Evolutionary conservation across 2,329 filamentous ascomycete species (phyloP), one percentile per base, ranked within the genome.

Genomic region (Cytospora paraplurivora): DNA sequence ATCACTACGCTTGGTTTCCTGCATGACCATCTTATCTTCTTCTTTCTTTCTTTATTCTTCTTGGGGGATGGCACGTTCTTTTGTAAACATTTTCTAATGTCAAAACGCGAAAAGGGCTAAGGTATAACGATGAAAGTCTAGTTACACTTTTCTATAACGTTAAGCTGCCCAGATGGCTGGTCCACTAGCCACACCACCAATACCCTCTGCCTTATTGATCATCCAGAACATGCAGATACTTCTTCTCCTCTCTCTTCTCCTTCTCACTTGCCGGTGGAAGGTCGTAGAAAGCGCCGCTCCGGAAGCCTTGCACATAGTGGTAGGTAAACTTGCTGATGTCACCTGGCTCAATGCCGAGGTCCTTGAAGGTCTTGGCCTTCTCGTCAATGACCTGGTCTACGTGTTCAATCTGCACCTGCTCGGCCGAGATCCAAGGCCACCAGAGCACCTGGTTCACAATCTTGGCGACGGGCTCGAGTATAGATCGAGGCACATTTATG

Each of bases 281-380:
- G 75, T 99, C 94, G 78, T 96, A 97, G 85, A 89, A 95, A 72
- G 88, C 86, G 63, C 90, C 86, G 78, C 91, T 94, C 75, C 95
- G 90, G 83, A 92, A 97, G 76, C 88, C 90, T 90, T 96, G 90
- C 91, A 98, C 78, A 79, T 99, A 99, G 78, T 96, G 90, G 78
- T 94, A 98, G 69, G 92, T 96, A 76, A 92, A 87, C 76, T 91
- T 88, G 76, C 85, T 88, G 72, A 98, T 85, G 68, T 98, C 93
- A 54, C 87, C 90, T 35, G 94, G 92, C 78, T 93, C 90, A 68
- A 99, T 97, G 66, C 87, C 91, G 54, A 99, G 84, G 74, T 98
- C 93, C 78, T 91, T 91, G 81, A 98, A 96, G 1, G 95, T 98
- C 85, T 97, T 98, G 68, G 95, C 95, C 38, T 83, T 87, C 64